Conservation (phyloP, 2,329 filamentous ascomycete genomes). For the Phialophora macrospora region DNA sequence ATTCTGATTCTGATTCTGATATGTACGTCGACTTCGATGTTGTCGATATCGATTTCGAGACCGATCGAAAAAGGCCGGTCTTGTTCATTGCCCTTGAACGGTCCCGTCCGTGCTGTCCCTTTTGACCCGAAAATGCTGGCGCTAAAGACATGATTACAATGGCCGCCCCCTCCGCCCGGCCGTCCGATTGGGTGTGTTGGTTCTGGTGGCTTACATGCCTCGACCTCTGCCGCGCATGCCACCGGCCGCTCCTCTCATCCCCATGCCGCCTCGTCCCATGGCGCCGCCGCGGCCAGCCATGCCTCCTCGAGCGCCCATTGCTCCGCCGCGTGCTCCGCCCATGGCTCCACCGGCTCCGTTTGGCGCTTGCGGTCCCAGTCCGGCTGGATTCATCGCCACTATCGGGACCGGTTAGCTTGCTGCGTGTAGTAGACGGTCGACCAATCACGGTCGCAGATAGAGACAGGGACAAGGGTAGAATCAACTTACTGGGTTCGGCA, state of each 20-base stretch:
- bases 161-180: no score
- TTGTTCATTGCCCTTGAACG: neutral
- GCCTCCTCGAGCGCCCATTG: constrained; percentile 13
- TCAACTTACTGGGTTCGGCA: constrained; percentile 10
- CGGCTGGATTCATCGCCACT: neutral
- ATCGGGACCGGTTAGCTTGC: neutral
- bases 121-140: neutral
- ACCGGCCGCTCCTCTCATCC: neutral
- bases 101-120: neutral
- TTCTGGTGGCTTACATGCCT: neutral
- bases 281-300: constrained; percentile 7
- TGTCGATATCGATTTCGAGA: neutral
- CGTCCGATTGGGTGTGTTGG: no score
- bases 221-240: neutral
- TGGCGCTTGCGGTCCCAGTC: neutral
- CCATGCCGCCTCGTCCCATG: constrained; percentile 4
- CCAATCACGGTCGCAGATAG: no score
- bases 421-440: no score
- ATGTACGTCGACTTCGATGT: no score
- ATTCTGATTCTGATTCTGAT: neutral
- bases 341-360: constrained; percentile 1
- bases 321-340: constrained; percentile 16
- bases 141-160: neutral
- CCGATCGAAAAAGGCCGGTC: neutral
- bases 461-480: neutral